These are phyloP conservation scores for Leccinum aurantiacum DNA, from an alignment of 768 basidiomycete genomes.

Conservation along the genomic window DNA sequence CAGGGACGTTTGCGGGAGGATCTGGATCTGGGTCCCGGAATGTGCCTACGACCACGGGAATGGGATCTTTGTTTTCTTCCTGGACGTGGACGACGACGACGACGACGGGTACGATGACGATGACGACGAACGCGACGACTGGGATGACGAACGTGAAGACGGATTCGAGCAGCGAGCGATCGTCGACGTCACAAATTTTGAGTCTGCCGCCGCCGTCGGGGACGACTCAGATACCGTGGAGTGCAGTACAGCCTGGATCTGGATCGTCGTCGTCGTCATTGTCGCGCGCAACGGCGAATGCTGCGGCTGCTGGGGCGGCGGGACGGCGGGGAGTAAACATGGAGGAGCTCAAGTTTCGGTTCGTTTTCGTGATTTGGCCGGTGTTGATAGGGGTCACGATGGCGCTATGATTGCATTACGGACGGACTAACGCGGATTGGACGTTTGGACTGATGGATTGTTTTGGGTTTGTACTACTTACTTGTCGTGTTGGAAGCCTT, in stretches of 20 bases:
- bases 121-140: neutral
- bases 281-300: constrained; percentile 16
- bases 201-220: constrained; percentile 14
- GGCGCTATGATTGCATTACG: constrained; percentile 40
- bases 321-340: constrained; percentile 28
- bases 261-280: neutral
- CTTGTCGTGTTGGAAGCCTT: neutral
- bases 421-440: neutral
- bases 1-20: neutral
- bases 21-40: constrained; percentile 7
- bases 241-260: neutral
- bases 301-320: constrained; percentile 1
- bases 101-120: neutral
- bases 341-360: constrained; percentile 43
- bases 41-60: constrained; percentile 2
- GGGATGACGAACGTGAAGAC: neutral
- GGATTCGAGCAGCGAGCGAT: neutral
- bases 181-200: neutral
- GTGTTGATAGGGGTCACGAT: constrained; percentile 55
- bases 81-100: constrained; percentile 2
- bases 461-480: neutral
- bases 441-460: neutral
- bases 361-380: constrained; percentile 57
- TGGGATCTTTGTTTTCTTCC: constrained; percentile 2
- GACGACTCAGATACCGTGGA: neutral